Percentiles rank a stretch among this genome's conserved stretches.
These are phyloP conservation scores for Amaranthus palmeri DNA, from an alignment of 148 eudicot species.

Conservation along the genomic window DNA sequence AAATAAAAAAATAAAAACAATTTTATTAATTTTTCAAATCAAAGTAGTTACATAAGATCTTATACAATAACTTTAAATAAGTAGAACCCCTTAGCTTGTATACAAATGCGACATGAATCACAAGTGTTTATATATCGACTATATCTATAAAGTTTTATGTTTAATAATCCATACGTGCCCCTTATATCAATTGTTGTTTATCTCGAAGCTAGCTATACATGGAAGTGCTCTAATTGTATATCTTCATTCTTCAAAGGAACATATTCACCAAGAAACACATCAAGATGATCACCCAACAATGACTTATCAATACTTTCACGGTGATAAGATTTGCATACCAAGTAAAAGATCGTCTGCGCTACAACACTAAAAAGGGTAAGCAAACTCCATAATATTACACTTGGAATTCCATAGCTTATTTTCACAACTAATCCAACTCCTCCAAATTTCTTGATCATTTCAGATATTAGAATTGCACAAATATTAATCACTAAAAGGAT, in stretches of 20 bases:
- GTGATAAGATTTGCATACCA: slow-evolving; percentile 61
- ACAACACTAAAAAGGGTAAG: slow-evolving; percentile 30
- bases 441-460: slow-evolving; percentile 9
- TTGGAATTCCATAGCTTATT: slow-evolving; percentile 17
- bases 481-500: slow-evolving; percentile 20
- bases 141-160: too few relatives aligned
- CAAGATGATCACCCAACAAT: slow-evolving; percentile 35
- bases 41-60: too few relatives aligned
- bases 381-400: slow-evolving; percentile 18
- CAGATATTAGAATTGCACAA: slow-evolving; percentile 3
- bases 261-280: slow-evolving; percentile 39
- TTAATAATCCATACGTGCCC: too few relatives aligned
- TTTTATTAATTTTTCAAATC: too few relatives aligned
- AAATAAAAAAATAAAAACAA: too few relatives aligned
- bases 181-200: too few relatives aligned
- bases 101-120: too few relatives aligned
- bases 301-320: slow-evolving; percentile 46
- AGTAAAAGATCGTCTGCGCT: slow-evolving; percentile 42
- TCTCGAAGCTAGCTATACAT: slow-evolving; percentile 15
- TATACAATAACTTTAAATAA: too few relatives aligned
- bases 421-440: background rate
- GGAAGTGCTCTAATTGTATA: slow-evolving; percentile 24
- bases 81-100: too few relatives aligned
- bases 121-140: too few relatives aligned
- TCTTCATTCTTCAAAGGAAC: slow-evolving; percentile 33